Evolutionary conservation across 2,329 filamentous ascomycete species (phyloP), one percentile per base, ranked within the genome.

Genomic region (Didymosphaeria variabile): DNA sequence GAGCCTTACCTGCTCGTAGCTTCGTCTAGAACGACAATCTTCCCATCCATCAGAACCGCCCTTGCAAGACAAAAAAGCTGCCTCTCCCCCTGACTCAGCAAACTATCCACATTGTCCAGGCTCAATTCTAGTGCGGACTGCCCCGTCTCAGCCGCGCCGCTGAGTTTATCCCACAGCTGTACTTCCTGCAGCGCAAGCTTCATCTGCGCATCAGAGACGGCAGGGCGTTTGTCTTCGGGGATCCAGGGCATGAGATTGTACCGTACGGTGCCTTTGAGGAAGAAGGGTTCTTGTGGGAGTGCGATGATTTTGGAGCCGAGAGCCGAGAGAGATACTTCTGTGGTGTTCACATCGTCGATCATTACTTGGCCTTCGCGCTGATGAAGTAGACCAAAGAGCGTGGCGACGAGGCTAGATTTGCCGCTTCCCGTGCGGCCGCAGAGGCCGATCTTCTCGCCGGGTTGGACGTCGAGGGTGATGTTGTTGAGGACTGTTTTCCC

Each of bases 11-110:
- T 67, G 59, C 63, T 67, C 26, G 64, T 67, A 17, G 66, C 64
- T 46, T 70, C 66, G 32, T 68, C 67, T 13, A 70, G 42, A n/a
- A 68, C 59, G 3, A 68, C 61, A 34, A 70, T 64, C 56, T 61
- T 68, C 1, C 65, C 62, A 29, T 60, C 46, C 65, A 63, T 67
- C 4, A 90, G 72, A 17, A 89, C 80, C 0, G 86, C 87, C 0
- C 87, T 76, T 0, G 84, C 87, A 0, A 90, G 82, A 61, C 83
- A 87, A 62, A 90, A 87, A 0, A 90, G 80, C 66, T 90, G 87
- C 52, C 82, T 83, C 71, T 90, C 87, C 0, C 88, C 88, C 36
- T 65, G 59, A 12, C 59, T 61, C 19, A 64, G 50, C 31, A 65
- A 13, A 32, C 51, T 58, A 9, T 64, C 65, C 17, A 65, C 54